These are phyloP conservation scores for Stemphylium vesicarium DNA, from an alignment of 2,329 filamentous ascomycete genomes.

Conservation along the genomic window DNA sequence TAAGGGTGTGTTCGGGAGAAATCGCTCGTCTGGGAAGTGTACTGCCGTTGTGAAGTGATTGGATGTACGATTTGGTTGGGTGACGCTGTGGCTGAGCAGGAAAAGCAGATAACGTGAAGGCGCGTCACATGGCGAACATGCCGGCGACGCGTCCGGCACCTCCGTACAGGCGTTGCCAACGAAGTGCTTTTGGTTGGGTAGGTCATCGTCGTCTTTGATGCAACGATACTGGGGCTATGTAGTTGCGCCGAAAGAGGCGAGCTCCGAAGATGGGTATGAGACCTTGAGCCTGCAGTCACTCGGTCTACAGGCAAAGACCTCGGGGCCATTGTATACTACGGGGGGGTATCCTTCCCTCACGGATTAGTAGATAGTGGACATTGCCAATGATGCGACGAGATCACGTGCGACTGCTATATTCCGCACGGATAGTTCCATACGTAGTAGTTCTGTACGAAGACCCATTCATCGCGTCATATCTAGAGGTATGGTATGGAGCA, in stretches of 20 bases:
- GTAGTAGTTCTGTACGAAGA: too few relatives aligned
- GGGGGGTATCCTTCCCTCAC: too few relatives aligned
- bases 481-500: not conserved
- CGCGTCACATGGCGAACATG: not conserved
- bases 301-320: too few relatives aligned
- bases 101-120: constrained; percentile 10
- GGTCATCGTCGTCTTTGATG: not conserved
- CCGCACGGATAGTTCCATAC: too few relatives aligned
- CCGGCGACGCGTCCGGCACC: not conserved
- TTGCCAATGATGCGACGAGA: too few relatives aligned
- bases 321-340: too few relatives aligned
- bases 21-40: too few relatives aligned
- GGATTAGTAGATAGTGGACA: too few relatives aligned
- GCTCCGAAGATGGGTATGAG: not conserved
- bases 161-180: not conserved
- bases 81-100: constrained; percentile 5
- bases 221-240: not conserved
- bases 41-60: not conserved
- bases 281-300: not conserved
- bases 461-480: not conserved
- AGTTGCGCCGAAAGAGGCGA: not conserved
- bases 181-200: not conserved
- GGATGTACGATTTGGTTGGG: not conserved
- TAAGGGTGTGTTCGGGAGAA: not conserved
- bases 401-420: too few relatives aligned